Evolutionary conservation across 2,329 filamentous ascomycete species (phyloP), one percentile per base, ranked within the genome.

Genomic region (Ascochyta lentis): DNA sequence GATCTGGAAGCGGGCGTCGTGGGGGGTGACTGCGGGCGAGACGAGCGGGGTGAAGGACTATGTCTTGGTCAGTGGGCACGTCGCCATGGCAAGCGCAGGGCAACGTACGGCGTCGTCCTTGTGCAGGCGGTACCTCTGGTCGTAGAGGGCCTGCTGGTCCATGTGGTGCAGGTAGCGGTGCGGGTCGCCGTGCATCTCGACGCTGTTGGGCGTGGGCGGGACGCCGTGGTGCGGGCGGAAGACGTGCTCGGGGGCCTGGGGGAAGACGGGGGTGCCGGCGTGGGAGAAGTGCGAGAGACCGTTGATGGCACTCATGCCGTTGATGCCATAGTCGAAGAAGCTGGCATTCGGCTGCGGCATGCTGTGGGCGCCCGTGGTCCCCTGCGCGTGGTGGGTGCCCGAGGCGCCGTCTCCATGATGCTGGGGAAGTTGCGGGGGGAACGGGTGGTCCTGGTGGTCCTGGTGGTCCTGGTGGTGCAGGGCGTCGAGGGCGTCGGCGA

Each of bases 21-120:
- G 81, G 22, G 91, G 90, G 2, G 90, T 93, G 39, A 94, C 90
- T 4, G 90, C 91, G n/a, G 91, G 91, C 16, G 91, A 93, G 10
- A 91, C 90, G 27, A 94, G 82, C 0, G 91, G 91, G 2, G 90
- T 94, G 70, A 93, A 93, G 9, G 87, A 81, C 84, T 91, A 86
- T 86, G 89, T 31, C 43, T 67, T 26, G 48, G 63, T 59, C 54
- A 73, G 71, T 61, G 58, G 42, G 23, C 44, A 33, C 47, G 45
- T 47, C 42, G 24, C 42, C 37, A 27, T 35, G 23, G 22, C 23
- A 43, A 24, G 26, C 16, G 29, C 39, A 40, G 44, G 45, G 29
- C 48, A 56, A 88, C 71, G 47, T 72, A 81, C 89, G 74, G 88
- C 84, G 66, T 90, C 87, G 49, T 91, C 87, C 66, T 90, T 89